phyloP scores from a whole-genome alignment of 202 grass and related monocot species.

The Carex sylvatica region DNA sequence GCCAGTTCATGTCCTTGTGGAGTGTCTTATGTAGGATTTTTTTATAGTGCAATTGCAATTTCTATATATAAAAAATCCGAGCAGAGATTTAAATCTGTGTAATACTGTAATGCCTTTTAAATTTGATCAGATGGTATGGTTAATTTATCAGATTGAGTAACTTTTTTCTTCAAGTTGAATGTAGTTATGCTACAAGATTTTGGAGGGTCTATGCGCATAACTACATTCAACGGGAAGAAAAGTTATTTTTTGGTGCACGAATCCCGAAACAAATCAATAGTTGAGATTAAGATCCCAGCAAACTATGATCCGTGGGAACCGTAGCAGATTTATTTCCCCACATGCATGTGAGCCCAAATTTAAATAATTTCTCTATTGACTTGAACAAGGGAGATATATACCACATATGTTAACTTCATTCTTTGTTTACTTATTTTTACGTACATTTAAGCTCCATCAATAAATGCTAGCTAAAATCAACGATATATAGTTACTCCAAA shows the following conservation, averaged over 20 bases:
- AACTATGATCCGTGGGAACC: no score
- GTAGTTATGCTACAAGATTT: no score
- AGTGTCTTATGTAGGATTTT: slow-evolving; percentile 54
- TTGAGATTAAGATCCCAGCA: no score
- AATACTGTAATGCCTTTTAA: neutral
- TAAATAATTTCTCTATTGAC: neutral
- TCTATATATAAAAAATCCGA: neutral
- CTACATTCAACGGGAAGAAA: no score
- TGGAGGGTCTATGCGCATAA: no score
- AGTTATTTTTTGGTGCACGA: no score
- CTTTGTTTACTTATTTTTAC: neutral
- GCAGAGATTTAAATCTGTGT: neutral
- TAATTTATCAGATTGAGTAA: neutral
- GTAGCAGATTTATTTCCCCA: no score
- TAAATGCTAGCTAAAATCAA: neutral
- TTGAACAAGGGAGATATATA: neutral
- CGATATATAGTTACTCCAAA: no score
- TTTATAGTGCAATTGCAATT: neutral
- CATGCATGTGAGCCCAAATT: neutral
- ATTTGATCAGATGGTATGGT: neutral
- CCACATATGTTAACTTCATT: neutral
- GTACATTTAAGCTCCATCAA: no score
- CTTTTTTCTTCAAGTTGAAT: neutral
- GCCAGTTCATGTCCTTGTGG: slow-evolving; percentile 66
- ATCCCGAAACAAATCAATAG: no score